Evolutionary conservation across 139 green algal genomes (phyloP), one percentile per base, ranked within the genome.

Genomic region (Tetradesmus obliquus): DNA sequence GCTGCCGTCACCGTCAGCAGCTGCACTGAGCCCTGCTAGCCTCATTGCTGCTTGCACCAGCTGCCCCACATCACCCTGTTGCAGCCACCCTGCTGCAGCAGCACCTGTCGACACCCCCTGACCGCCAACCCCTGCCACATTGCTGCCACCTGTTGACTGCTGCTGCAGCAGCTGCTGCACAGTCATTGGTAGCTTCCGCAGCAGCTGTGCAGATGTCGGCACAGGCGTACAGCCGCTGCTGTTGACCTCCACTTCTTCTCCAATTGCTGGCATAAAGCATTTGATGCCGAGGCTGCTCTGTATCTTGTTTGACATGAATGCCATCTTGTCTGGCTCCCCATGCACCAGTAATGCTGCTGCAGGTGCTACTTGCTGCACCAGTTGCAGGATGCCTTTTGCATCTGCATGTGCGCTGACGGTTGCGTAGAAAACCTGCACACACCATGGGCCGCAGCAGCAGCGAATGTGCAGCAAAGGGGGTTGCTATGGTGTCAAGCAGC

Each of bases 401-500:
- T 98, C 96, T 0, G 96, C 94, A 89, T 98, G 96, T 5, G 96
- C 95, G 62, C 90, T 95, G 93, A 98, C 97, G 9, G 96, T 93
- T 5, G 97, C 90, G 86, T 96, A 95, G 24, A 92, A 82, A 55
- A 96, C 93, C 91, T 94, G 91, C 1, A 71, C 32, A 45, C 22
- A 79, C 6, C 7, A 32, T 24, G n/a, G 58, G 20, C 6, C n/a
- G n/a, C 19, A 54, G 3, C 20, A 58, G 53, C 53, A 45, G 17
- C 45, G 9, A 32, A 13, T 12, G 1, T 72, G 10, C 62, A 13
- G 10, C 10, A 12, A 72, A 0, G 4, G 20, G 55, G 54, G n/a
- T 54, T 6, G 22, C 20, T 22, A 4, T 5, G 4, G 60, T 10
- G n/a, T 22, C 9, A 5, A 12, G 24, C 79, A 55, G 12, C 62